These are phyloP conservation scores for Entomortierella beljakovae DNA, from an alignment of 192 early-diverging fungal species.

Conservation along the genomic window DNA sequence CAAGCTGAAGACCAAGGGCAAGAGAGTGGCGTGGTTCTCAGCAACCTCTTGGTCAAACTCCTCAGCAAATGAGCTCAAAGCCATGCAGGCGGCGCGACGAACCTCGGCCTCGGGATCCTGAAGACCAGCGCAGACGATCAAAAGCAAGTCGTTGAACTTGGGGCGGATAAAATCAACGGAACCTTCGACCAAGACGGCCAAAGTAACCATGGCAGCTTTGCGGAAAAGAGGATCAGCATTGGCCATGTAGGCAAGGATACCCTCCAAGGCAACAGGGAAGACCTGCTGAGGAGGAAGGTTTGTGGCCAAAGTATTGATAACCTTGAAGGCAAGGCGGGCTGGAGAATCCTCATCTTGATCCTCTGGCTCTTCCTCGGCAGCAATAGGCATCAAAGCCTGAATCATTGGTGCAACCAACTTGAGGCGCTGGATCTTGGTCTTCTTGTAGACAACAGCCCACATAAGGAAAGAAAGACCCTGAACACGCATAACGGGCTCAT, in stretches of 20 bases:
- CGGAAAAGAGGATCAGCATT: conserved; percentile 78
- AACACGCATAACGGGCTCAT: conserved; percentile 78
- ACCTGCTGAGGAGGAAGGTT: conserved; percentile 90
- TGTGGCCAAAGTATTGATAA: conserved; percentile 84
- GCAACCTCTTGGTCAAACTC: conserved; percentile 87
- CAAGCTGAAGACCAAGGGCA: conserved; percentile 89
- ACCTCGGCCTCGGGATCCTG: conserved; percentile 84
- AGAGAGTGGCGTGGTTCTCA: conserved; percentile 80
- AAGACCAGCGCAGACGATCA: conserved; percentile 80
- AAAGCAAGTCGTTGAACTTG: conserved; percentile 81
- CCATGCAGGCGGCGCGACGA: conserved; percentile 89
- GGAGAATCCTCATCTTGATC: conserved; percentile 89
- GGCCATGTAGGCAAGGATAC: conserved; percentile 84
- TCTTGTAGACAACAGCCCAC: conserved; percentile 82
- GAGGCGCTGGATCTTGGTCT: conserved; percentile 85
- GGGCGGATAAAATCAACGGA: conserved; percentile 87
- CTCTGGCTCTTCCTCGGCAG: conserved; percentile 82
- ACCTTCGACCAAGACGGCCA: conserved; percentile 82
- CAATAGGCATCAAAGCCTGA: conserved; percentile 84
- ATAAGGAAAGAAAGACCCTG: conserved; percentile 87
- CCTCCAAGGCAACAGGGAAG: conserved; percentile 80
- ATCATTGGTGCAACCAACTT: conserved; percentile 87
- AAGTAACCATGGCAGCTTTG: conserved; percentile 90
- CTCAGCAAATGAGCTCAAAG: conserved; percentile 81
- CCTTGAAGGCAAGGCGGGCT: conserved; percentile 68